phyloP scores from a whole-genome alignment of 208 protist genomes.

The Wallacemonas sp. region DNA sequence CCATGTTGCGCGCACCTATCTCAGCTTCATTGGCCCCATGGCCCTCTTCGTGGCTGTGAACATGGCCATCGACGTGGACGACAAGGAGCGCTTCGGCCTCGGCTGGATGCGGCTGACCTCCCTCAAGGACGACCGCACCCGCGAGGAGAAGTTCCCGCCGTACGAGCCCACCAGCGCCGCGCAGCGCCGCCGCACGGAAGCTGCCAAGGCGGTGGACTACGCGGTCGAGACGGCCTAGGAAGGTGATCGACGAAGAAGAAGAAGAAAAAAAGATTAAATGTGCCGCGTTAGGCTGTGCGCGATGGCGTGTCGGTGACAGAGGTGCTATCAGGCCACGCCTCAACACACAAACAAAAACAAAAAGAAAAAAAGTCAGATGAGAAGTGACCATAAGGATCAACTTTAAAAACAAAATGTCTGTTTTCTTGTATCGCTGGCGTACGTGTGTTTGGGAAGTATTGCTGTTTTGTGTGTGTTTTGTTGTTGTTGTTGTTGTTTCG shows the following conservation, averaged over 20 bases:
- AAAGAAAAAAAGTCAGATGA: too few relatives aligned
- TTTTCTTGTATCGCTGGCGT: not conserved
- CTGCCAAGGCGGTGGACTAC: slow-evolving; percentile 71
- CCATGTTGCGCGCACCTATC: slow-evolving; percentile 47
- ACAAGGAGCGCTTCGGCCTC: slow-evolving; percentile 81
- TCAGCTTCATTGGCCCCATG: slow-evolving; percentile 56
- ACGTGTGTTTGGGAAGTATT: not conserved
- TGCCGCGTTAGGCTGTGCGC: too few relatives aligned
- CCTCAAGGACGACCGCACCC: slow-evolving; percentile 60
- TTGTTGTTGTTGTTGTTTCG: slow-evolving; percentile 3
- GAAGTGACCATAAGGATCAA: too few relatives aligned
- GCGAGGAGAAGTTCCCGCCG: slow-evolving; percentile 79
- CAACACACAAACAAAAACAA: too few relatives aligned
- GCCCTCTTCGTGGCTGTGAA: slow-evolving; percentile 53
- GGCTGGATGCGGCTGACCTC: slow-evolving; percentile 66
- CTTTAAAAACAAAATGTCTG: slow-evolving; percentile 17
- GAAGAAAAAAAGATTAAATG: slow-evolving; percentile 18
- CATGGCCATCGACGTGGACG: slow-evolving; percentile 54
- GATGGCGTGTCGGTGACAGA: too few relatives aligned
- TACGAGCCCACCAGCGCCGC: slow-evolving; percentile 66
- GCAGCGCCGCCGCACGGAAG: slow-evolving; percentile 67
- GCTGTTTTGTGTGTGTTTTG: not conserved
- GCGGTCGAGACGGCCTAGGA: slow-evolving; percentile 46
- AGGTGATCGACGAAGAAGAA: slow-evolving; percentile 4
- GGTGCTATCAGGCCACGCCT: too few relatives aligned